Percentiles rank a stretch among this genome's conserved stretches.
Conservation (phyloP, 768 basidiomycete genomes). For the Dentipellis fragilis region DNA sequence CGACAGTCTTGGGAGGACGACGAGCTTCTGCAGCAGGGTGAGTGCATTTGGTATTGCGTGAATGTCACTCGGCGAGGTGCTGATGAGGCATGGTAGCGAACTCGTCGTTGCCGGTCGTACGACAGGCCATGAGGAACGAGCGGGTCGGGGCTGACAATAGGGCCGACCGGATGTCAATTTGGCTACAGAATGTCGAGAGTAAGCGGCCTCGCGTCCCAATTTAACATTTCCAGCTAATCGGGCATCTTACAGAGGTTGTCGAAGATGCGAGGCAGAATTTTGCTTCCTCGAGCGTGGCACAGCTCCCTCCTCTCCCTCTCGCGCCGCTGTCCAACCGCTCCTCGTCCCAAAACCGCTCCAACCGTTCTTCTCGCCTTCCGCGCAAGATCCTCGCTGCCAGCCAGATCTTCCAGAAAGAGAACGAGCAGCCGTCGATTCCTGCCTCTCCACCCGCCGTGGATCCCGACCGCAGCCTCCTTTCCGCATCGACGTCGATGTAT, state of each 20-base stretch:
- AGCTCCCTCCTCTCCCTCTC: slow-evolving; percentile 54
- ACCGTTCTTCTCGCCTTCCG: slow-evolving; percentile 45
- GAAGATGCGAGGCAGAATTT: slow-evolving; percentile 75
- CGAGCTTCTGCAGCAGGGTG: slow-evolving; percentile 33
- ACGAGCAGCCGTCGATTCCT: slow-evolving; percentile 19
- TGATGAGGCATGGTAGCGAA: slow-evolving; percentile 23
- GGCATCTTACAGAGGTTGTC: slow-evolving; percentile 49
- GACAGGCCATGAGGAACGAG: slow-evolving; percentile 43
- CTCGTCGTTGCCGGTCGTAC: slow-evolving; percentile 43
- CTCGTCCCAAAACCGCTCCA: slow-evolving; percentile 28
- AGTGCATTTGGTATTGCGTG: slow-evolving; percentile 3
- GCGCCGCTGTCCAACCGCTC: slow-evolving; percentile 36
- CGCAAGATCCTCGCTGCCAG: slow-evolving; percentile 55
- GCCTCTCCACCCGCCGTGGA: background rate
- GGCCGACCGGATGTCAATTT: slow-evolving; percentile 63
- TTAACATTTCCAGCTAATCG: background rate
- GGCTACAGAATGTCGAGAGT: slow-evolving; percentile 83
- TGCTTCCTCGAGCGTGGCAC: slow-evolving; percentile 35
- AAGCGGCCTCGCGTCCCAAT: slow-evolving; percentile 22
- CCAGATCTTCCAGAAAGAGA: slow-evolving; percentile 55
- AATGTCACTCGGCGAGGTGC: background rate
- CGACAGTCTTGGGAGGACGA: slow-evolving; percentile 43
- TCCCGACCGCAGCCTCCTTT: slow-evolving; percentile 20
- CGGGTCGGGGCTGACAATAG: slow-evolving; percentile 42
- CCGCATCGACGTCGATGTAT: slow-evolving; percentile 5